phyloP scores from a whole-genome alignment of 768 basidiomycete genomes.

The Lactifluus echinatus region DNA sequence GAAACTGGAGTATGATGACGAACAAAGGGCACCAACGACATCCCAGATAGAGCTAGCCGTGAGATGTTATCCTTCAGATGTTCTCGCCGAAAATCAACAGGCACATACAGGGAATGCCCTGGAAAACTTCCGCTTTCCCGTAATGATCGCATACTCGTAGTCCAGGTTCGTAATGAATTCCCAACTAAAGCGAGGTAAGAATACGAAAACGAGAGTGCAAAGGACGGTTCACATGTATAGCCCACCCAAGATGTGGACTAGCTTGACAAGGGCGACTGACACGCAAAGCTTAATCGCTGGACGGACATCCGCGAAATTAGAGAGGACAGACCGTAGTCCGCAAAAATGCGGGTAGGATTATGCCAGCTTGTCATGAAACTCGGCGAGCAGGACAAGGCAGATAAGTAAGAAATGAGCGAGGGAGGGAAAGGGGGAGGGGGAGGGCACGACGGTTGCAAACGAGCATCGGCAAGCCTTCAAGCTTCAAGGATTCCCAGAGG shows the following conservation, averaged over 20 bases:
- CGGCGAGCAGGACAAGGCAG: neutral
- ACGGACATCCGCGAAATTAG: neutral
- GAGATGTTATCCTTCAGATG: neutral
- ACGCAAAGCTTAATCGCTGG: neutral
- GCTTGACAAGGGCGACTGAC: constrained; percentile 5
- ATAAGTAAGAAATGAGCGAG: neutral
- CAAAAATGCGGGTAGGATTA: neutral
- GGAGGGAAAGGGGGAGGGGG: too few relatives aligned
- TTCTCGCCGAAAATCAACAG: neutral
- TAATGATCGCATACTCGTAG: neutral
- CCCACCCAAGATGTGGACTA: constrained; percentile 3
- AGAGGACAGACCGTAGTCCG: neutral
- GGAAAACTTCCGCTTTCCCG: neutral
- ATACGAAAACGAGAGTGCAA: neutral
- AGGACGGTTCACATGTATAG: constrained; percentile 7
- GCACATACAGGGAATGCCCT: constrained; percentile 13
- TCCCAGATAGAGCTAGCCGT: neutral
- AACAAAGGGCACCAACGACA: neutral
- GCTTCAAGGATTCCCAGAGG: too few relatives aligned
- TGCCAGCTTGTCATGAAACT: neutral
- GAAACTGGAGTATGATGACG: neutral
- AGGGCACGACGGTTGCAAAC: neutral
- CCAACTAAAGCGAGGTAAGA: constrained; percentile 1
- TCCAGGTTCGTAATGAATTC: constrained; percentile 5
- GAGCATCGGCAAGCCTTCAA: too few relatives aligned